phyloP scores from a whole-genome alignment of 192 early-diverging fungal genomes.

The Podila epicladia region DNA sequence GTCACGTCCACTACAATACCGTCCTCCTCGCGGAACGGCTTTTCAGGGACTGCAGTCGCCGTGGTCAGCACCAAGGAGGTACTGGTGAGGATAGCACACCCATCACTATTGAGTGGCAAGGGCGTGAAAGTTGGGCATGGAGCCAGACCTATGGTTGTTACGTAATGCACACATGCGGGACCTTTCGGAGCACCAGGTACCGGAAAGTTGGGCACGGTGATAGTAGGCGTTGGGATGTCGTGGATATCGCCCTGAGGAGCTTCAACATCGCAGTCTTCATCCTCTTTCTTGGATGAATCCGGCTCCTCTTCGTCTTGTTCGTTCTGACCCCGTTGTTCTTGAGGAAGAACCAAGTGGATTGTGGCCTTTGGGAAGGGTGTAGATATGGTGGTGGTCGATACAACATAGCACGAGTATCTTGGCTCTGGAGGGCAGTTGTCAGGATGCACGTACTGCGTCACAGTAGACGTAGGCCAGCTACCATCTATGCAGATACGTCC shows the following conservation, averaged over 20 bases:
- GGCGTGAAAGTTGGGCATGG: constrained; percentile 2
- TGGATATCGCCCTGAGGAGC: neutral
- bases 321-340: neutral
- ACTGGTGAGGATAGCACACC: constrained; percentile 18
- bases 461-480: constrained; percentile 17
- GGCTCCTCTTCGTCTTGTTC: neutral
- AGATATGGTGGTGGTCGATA: neutral
- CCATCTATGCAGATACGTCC: neutral
- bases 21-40: neutral
- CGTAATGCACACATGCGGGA: neutral
- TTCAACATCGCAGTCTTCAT: neutral
- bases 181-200: neutral
- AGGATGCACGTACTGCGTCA: neutral
- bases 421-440: constrained; percentile 16
- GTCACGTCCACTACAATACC: neutral
- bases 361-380: constrained; percentile 7
- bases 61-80: constrained; percentile 1
- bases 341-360: constrained; percentile 18
- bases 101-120: constrained; percentile 7
- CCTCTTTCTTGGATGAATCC: neutral
- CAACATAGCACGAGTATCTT: constrained; percentile 18
- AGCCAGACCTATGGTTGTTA: neutral
- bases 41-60: constrained; percentile 9
- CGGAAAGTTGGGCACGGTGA: neutral
- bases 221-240: neutral